Conservation (phyloP, 2,329 filamentous ascomycete species). For the Colletotrichum siamense region DNA sequence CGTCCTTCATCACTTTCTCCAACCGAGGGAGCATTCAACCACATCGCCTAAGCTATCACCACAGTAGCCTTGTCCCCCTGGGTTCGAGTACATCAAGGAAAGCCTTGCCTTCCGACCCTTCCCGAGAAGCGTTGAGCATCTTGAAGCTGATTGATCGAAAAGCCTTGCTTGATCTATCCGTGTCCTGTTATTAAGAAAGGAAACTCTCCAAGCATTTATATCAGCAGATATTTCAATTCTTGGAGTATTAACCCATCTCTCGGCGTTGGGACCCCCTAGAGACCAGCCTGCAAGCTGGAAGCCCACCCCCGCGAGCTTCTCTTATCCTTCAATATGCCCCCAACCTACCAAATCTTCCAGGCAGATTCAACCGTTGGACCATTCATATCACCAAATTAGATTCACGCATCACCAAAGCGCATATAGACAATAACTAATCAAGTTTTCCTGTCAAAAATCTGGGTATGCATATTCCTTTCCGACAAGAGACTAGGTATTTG, state of each 20-base stretch:
- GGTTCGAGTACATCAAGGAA: neutral
- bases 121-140: neutral
- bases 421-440: neutral
- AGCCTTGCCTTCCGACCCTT: neutral
- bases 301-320: too few relatives aligned
- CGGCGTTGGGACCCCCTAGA: neutral
- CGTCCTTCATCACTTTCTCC: neutral
- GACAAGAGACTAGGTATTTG: slow-evolving; percentile 22
- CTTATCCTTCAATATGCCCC: too few relatives aligned
- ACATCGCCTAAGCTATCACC: fast-evolving
- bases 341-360: neutral
- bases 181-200: too few relatives aligned
- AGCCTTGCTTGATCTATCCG: too few relatives aligned
- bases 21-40: neutral
- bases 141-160: neutral
- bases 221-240: too few relatives aligned
- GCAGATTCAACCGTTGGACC: neutral
- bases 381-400: neutral
- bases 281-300: too few relatives aligned
- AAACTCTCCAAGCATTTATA: too few relatives aligned
- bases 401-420: neutral
- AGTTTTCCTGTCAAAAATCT: neutral
- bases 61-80: neutral
- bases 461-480: slow-evolving; percentile 21
- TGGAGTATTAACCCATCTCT: neutral